phyloP scores from a whole-genome alignment of 2,329 filamentous ascomycete genomes.

The Aureobasidium sp. region DNA sequence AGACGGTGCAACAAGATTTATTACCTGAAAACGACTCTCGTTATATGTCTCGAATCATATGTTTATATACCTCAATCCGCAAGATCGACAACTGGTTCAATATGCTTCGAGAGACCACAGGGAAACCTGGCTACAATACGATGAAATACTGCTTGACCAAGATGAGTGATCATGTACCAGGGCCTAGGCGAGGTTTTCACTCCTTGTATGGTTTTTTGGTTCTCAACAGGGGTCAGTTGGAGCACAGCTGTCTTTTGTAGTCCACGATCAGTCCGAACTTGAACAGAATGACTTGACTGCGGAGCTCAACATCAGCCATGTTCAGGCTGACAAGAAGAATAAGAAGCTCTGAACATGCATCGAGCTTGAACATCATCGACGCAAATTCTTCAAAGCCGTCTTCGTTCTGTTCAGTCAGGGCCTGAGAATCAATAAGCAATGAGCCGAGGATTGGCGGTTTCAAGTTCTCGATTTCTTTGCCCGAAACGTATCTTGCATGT shows the following conservation, averaged over 20 bases:
- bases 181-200: neutral
- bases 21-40: too few species aligned
- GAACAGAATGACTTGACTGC: neutral
- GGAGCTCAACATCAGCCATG: neutral
- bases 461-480: neutral
- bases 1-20: too few species aligned
- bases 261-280: neutral
- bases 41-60: too few species aligned
- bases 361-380: neutral
- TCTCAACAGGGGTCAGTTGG: neutral
- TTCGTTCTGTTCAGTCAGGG: neutral
- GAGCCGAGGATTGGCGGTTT: neutral
- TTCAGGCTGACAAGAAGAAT: neutral
- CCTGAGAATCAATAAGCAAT: neutral
- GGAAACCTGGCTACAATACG: too few species aligned
- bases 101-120: too few species aligned
- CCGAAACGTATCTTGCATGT: neutral
- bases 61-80: too few species aligned
- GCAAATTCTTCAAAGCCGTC: neutral
- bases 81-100: too few species aligned
- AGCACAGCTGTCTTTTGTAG: neutral
- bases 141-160: neutral
- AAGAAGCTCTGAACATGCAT: neutral
- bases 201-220: neutral
- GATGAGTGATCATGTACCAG: neutral